Percentiles rank a stretch among this genome's conserved stretches.
Evolutionary conservation across 192 early-diverging fungal species (phyloP).

Genomic region (Backusella parvicylindrica): DNA sequence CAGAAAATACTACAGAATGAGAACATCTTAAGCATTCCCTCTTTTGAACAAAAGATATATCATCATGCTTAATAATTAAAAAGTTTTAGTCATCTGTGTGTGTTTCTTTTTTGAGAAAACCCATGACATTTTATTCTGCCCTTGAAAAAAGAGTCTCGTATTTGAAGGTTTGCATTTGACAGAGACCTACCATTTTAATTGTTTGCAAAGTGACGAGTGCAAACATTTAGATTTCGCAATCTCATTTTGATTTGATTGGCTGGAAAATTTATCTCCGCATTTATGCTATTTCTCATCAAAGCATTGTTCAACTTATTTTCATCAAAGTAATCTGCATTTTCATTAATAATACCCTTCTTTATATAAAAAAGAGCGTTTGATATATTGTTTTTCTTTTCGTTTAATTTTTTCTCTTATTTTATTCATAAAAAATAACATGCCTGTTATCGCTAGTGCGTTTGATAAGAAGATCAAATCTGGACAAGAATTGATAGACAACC

Average conservation of each 20-base stretch:
- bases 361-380: background rate
- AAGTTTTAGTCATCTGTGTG: background rate
- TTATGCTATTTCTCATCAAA: constrained; percentile 15
- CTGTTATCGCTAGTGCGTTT: constrained; percentile 13
- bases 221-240: constrained; percentile 22
- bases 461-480: constrained; percentile 17
- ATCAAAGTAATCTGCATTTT: background rate
- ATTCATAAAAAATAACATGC: constrained; percentile 19
- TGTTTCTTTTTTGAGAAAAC: background rate
- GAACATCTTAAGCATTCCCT: background rate
- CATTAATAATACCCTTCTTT: background rate
- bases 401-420: background rate
- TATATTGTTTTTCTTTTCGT: background rate
- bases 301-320: background rate
- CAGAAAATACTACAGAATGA: background rate
- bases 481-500: constrained; percentile 38
- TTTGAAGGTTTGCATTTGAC: background rate
- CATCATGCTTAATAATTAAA: background rate
- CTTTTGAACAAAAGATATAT: background rate
- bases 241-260: constrained; percentile 25
- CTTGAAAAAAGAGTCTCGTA: background rate
- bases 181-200: background rate
- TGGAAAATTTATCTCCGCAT: constrained; percentile 13
- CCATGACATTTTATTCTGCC: background rate
- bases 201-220: constrained; percentile 9